A percentile compares a stretch with the other conserved stretches of the same genome.
Conservation (phyloP, 164 flowering plant species). For the Berberis thunbergii region DNA sequence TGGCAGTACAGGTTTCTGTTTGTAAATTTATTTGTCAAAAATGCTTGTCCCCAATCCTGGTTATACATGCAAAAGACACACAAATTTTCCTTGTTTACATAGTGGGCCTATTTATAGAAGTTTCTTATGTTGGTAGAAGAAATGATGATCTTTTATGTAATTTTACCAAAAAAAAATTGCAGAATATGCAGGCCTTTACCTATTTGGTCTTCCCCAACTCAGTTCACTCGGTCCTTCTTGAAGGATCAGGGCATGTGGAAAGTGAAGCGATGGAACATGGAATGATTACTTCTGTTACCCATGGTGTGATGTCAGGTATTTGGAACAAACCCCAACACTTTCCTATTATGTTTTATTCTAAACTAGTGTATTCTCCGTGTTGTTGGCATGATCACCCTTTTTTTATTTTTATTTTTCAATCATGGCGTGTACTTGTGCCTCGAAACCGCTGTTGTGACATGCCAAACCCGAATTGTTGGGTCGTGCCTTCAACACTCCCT, state of each 20-base stretch:
- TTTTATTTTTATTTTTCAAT: no score
- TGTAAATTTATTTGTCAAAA: no score
- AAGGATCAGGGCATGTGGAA: constrained; percentile 30
- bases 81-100: neutral
- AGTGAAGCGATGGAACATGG: constrained; percentile 60
- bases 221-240: constrained; percentile 34
- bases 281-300: constrained; percentile 70
- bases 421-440: no score
- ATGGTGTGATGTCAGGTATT: constrained; percentile 77
- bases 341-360: neutral
- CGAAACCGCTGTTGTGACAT: no score
- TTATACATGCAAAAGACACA: no score
- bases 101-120: neutral
- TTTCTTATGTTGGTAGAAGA: neutral
- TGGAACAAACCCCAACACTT: neutral
- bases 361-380: neutral
- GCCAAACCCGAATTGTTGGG: no score
- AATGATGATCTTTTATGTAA: neutral
- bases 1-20: no score
- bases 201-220: constrained; percentile 79
- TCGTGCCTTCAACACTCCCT: no score
- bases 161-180: constrained; percentile 9
- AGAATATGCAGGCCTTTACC: constrained; percentile 73
- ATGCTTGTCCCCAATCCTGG: no score
- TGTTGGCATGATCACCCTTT: no score